Base-by-base conservation (phyloP, 805 yeast genomes). In the Cyberlindnera mrakii region DNA sequence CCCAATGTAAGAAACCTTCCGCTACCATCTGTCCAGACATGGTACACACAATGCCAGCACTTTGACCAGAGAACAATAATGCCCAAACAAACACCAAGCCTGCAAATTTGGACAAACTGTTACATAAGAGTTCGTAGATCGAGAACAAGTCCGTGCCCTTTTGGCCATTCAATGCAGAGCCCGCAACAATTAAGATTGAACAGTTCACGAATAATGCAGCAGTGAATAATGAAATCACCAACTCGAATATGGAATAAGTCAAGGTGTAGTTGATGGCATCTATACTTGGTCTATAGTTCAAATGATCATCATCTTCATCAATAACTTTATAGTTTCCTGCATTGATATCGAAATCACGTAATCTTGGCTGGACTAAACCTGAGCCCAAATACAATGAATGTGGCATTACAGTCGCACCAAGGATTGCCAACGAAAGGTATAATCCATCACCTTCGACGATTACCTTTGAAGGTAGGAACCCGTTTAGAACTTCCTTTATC, bases 371-470 rank as follows among this genome's bases (percentile, higher is more conserved):
- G 6, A 86, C 96, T 43, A 90, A 77, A 13, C 96, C 95, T 1
- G 91, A 81, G 2, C 97, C 97, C 37, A 89, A 70, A 57, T 84
- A 89, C 40, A 89, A 67, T 2, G 93, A 83, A 59, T 90, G 97
- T 7, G 96, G 96, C 97, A 89, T 89, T 20, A 90, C 91, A 2
- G 96, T 89, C 19, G 96, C 95, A 27, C 97, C 97, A 46, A 90
- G 67, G 43, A 90, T 82, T 18, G 96, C 96, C 53, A 91, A 79
- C 49, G 89, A 75, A 40, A 86, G 65, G 55, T 84, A 87, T 30
- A 90, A 64, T 2, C 96, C 96, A 45, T 78, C 77, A 18, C 75
- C 77, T 42, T 74, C 66, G 27, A 78, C 67, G 60, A 77, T 67
- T 0, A 68, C 68, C 37, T 56, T 56, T 5, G 75, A 69, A 4